phyloP scores from a whole-genome alignment of 805 yeast species.

The Saccharomyces kudriavzevii region DNA sequence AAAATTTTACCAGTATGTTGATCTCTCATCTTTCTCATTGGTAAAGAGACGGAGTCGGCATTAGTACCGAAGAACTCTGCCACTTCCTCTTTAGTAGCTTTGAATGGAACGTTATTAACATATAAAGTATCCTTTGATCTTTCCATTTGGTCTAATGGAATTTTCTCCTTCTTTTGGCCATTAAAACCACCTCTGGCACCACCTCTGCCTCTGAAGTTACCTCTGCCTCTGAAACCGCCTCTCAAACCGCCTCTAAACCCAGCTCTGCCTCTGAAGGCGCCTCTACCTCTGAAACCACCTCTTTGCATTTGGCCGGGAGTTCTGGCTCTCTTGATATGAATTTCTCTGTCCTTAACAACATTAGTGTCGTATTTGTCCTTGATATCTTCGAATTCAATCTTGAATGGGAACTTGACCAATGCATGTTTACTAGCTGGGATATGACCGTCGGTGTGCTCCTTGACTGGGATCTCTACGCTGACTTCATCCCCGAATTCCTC shows the following conservation, averaged over 20 bases:
- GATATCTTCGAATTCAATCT: slow-evolving; percentile 26
- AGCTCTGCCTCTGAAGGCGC: slow-evolving; percentile 6
- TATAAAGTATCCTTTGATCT: slow-evolving; percentile 46
- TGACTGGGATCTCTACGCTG: slow-evolving; percentile 26
- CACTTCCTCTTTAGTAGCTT: slow-evolving; percentile 48
- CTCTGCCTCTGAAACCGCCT: slow-evolving; percentile 4
- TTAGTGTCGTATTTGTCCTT: slow-evolving; percentile 26
- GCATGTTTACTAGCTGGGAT: slow-evolving; percentile 26
- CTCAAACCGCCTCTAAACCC: slow-evolving; percentile 6
- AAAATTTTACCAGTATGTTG: slow-evolving; percentile 30
- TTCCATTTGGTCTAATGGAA: slow-evolving; percentile 33
- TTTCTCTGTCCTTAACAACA: slow-evolving; percentile 26
- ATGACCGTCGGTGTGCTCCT: slow-evolving; percentile 17
- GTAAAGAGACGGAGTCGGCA: slow-evolving; percentile 44
- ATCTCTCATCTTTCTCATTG: slow-evolving; percentile 35
- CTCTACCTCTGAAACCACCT: slow-evolving; percentile 5
- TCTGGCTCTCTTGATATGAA: slow-evolving; percentile 26
- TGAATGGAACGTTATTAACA: slow-evolving; percentile 58
- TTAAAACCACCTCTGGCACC: slow-evolving; percentile 17
- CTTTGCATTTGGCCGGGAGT: slow-evolving; percentile 9
- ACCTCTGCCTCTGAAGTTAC: slow-evolving; percentile 12
- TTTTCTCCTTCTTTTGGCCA: slow-evolving; percentile 26
- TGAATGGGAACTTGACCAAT: slow-evolving; percentile 26
- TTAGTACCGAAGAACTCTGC: slow-evolving; percentile 43
- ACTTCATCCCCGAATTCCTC: slow-evolving; percentile 21